Evolutionary conservation across 1,284 basidiomycete species (phyloP).

Genomic region (Rhizoctonia solani): DNA sequence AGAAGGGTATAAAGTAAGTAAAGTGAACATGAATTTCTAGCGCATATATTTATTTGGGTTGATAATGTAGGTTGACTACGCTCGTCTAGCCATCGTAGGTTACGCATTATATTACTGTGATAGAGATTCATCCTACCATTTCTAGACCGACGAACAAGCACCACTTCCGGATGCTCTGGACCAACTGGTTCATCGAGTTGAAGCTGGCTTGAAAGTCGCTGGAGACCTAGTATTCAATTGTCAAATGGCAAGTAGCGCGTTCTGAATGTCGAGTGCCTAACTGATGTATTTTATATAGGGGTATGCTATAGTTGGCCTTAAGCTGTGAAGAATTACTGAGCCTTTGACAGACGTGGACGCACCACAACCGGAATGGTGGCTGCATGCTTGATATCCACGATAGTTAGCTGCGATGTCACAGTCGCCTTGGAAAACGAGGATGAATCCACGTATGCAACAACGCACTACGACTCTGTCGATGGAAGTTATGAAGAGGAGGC

Average conservation of each 20-base stretch:
- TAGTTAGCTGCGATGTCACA: slow-evolving; percentile 61
- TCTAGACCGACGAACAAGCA: slow-evolving; percentile 92
- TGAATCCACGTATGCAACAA: slow-evolving; percentile 45
- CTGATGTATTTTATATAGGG: slow-evolving; percentile 6
- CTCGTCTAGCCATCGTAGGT: slow-evolving; percentile 81
- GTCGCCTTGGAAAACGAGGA: slow-evolving; percentile 46
- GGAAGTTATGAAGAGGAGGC: slow-evolving; percentile 83
- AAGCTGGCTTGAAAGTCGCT: slow-evolving; percentile 61
- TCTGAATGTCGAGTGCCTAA: background rate
- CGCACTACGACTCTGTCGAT: slow-evolving; percentile 68
- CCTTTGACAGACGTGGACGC: slow-evolving; percentile 51
- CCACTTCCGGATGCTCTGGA: slow-evolving; percentile 85
- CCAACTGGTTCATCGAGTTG: slow-evolving; percentile 75
- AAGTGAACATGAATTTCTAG: background rate
- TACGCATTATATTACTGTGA: background rate
- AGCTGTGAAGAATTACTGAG: background rate
- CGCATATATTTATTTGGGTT: slow-evolving; percentile 14
- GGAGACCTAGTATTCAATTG: slow-evolving; percentile 85
- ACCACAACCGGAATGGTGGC: slow-evolving; percentile 93
- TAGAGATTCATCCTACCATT: slow-evolving; percentile 7
- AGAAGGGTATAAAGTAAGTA: slow-evolving; percentile 75
- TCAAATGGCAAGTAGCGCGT: slow-evolving; percentile 67
- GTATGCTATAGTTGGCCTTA: background rate
- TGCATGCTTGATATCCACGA: slow-evolving; percentile 84
- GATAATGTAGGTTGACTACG: slow-evolving; percentile 74